Base-by-base conservation (phyloP, 2,329 filamentous ascomycete species). In the Septoria linicola region DNA sequence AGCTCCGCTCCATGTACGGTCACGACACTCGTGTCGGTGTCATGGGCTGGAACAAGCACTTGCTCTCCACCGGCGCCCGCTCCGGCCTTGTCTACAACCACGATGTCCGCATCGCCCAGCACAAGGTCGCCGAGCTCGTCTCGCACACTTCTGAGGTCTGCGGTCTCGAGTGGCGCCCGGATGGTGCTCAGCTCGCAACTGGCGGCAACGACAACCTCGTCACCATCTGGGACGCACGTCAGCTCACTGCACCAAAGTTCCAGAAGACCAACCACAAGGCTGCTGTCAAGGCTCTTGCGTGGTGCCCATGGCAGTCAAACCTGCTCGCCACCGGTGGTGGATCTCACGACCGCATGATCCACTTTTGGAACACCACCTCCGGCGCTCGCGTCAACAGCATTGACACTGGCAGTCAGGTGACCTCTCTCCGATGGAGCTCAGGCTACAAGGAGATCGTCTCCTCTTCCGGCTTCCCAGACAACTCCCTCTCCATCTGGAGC, bases 181-280 rank as follows among this genome's bases (percentile, higher is more conserved):
- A 99, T 68, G 93, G 93, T 62, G 89, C 92, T 46, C 93, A 97
- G 78, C 87, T 99, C 55, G 93, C 93, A 46, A 97, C 93, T 48
- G 93, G 93, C 66, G 93, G 91, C 71, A 99, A 99, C 68, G 93
- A 99, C 80, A 99, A 99, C 79, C 80, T 99, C 49, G 93, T 99
- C 61, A 95, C 89, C 66, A 99, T 99, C 76, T 99, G 93, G 93
- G 93, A 99, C 72, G 92, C 93, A 49, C 89, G 93, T 43, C 93
- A 89, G 7, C 80, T 99, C 54, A 85, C 84, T 14, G 91, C 95
- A 8, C 93, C 93, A 70, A 97, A 97, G 77, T 97, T 97, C 79
- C 93, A 90, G 74, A 99, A 99, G 85, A 96, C 92, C 68, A 99
- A 99, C 81, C 93, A 99, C 80, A 93, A 93, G 74, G 93, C 93